Evolutionary conservation across 164 flowering plant species (phyloP).

Genomic region (Echeveria elegans): DNA sequence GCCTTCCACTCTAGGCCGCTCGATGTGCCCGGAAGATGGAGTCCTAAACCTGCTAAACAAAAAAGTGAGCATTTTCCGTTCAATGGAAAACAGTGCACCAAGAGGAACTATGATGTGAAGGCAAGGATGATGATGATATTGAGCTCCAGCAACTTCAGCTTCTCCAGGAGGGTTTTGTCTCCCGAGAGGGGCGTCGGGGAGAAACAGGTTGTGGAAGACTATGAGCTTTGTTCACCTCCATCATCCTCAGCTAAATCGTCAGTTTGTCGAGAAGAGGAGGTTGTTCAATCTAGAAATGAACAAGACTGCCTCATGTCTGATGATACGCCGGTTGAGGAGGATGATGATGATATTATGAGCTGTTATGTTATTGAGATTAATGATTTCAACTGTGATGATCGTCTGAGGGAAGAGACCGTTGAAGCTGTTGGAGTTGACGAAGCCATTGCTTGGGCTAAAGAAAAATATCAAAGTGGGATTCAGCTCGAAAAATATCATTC

Average conservation of each 20-base stretch:
- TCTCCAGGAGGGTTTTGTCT: slow-evolving; percentile 36
- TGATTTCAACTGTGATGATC: slow-evolving; percentile 13
- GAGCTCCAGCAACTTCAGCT: slow-evolving; percentile 20
- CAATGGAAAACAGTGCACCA: slow-evolving; percentile 13
- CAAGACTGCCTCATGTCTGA: slow-evolving; percentile 13
- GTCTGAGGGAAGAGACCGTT: slow-evolving; percentile 23
- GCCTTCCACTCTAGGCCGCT: slow-evolving; percentile 43
- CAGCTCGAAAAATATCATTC: slow-evolving; percentile 15
- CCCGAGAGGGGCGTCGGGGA: slow-evolving; percentile 50
- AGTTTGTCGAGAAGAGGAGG: slow-evolving; percentile 25
- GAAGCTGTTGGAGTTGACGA: slow-evolving; percentile 60
- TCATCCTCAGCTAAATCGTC: slow-evolving; percentile 52
- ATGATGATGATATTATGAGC: slow-evolving; percentile 36
- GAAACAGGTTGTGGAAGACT: slow-evolving; percentile 33
- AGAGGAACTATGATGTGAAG: slow-evolving; percentile 13
- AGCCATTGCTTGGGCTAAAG: slow-evolving; percentile 92
- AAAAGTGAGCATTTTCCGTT: slow-evolving; percentile 18
- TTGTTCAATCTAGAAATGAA: slow-evolving; percentile 6
- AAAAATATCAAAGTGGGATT: slow-evolving; percentile 32
- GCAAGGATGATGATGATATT: slow-evolving; percentile 3
- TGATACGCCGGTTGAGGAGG: slow-evolving; percentile 16
- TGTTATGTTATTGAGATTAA: slow-evolving; percentile 73
- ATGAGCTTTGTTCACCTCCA: slow-evolving; percentile 41
- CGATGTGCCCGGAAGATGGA: slow-evolving; percentile 46
- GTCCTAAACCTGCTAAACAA: slow-evolving; percentile 16